Evolutionary conservation across 192 early-diverging fungal species (phyloP).

Genomic region (Backusella tuberculispora): DNA sequence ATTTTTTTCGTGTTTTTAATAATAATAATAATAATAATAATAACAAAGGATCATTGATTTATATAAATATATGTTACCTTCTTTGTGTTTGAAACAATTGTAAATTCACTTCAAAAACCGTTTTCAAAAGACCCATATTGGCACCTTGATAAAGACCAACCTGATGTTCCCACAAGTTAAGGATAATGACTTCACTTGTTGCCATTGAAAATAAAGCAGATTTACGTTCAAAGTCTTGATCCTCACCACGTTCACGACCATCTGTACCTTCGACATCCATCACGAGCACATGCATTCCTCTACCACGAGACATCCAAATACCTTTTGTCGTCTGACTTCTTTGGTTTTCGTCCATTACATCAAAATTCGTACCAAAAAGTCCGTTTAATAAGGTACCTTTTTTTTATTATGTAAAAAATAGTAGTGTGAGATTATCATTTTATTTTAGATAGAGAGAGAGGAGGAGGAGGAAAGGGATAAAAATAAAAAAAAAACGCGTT

Average conservation of each 20-base stretch:
- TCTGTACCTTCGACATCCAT: slow-evolving; percentile 99
- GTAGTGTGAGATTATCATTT: no score
- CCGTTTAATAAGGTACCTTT: slow-evolving; percentile 92
- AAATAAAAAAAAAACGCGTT: background rate
- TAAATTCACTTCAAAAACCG: slow-evolving; percentile 98
- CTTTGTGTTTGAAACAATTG: slow-evolving; percentile 89
- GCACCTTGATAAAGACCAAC: slow-evolving; percentile 99
- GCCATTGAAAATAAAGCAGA: slow-evolving; percentile 97
- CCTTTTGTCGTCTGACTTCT: slow-evolving; percentile 96
- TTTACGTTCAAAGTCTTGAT: slow-evolving; percentile 99
- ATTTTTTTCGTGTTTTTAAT: background rate
- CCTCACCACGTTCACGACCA: slow-evolving; percentile 97
- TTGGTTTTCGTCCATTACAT: slow-evolving; percentile 89
- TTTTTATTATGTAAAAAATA: background rate
- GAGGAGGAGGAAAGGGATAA: no score
- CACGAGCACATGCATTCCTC: slow-evolving; percentile 81
- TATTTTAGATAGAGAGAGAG: background rate
- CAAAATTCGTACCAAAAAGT: slow-evolving; percentile 94
- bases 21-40: background rate
- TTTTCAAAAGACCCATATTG: slow-evolving; percentile 98
- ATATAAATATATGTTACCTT: slow-evolving; percentile 47
- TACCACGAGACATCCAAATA: slow-evolving; percentile 94
- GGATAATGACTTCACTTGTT: slow-evolving; percentile 90
- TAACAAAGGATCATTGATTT: background rate
- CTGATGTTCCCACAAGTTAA: slow-evolving; percentile 98